Percentiles rank a stretch among this genome's conserved stretches.
Evolutionary conservation across 306 rosid species (phyloP).

Genomic region (Vicia faba): DNA sequence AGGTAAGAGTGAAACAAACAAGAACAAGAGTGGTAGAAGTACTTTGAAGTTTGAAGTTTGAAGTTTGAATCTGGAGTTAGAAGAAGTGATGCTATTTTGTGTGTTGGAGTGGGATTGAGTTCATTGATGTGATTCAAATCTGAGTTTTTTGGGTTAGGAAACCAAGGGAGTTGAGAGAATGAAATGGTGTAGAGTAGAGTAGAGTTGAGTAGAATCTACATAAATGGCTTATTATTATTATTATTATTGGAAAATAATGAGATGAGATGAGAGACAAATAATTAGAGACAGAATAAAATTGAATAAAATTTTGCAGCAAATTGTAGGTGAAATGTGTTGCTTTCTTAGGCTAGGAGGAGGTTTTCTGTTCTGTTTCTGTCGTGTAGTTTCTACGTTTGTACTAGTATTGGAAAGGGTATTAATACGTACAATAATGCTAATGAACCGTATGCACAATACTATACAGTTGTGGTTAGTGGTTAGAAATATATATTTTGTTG

Average conservation of each 20-base stretch:
- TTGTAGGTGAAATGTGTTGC: conserved; percentile 22
- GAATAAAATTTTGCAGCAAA: conserved; percentile 10
- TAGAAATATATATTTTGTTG: background rate
- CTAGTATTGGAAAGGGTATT: background rate
- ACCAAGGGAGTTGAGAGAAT: conserved; percentile 44
- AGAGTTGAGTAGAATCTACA: background rate
- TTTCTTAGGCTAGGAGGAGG: conserved; percentile 10
- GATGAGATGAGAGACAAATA: conserved; percentile 20
- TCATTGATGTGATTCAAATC: conserved; percentile 53
- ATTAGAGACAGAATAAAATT: conserved; percentile 12
- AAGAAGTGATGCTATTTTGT: background rate
- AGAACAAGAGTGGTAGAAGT: background rate
- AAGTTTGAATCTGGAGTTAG: too few relatives aligned
- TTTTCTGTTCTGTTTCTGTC: background rate
- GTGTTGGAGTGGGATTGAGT: background rate
- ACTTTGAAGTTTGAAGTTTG: too few relatives aligned
- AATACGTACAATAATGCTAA: too few relatives aligned
- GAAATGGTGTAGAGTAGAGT: conserved; percentile 13
- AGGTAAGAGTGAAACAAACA: background rate
- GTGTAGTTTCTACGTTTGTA: background rate
- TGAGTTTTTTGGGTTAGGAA: conserved; percentile 40
- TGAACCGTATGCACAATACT: too few relatives aligned
- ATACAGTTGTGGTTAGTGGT: background rate
- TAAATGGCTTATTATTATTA: too few relatives aligned
- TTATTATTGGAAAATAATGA: conserved; percentile 34